Base-by-base conservation (phyloP, 2,329 filamentous ascomycete genomes). In the Hirsutella thompsonii region DNA sequence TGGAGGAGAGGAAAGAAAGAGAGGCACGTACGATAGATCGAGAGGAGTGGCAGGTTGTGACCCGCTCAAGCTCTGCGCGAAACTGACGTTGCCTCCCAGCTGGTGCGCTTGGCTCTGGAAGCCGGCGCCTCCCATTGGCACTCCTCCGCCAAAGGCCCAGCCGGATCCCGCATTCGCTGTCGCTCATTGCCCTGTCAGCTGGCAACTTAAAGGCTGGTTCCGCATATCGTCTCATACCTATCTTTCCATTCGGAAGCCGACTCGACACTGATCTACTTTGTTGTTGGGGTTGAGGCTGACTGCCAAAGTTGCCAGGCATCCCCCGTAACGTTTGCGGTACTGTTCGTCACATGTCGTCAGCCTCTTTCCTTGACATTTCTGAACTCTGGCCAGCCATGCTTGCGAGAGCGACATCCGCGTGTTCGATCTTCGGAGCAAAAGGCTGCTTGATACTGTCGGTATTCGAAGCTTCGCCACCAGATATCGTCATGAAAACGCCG, bases 161-260 rank as follows among this genome's bases (percentile, higher is more conserved):
- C 73, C 73, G 44, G 67, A 64, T 41, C 60, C 66, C 50, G 69
- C 75, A 52, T 65, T 70, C 50, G 61, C 69, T 67, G 59, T 52
- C n/a, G 34, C 39, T 44, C 35, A 10, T 14, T 6, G 9, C 32
- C n/a, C 32, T 16, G 32, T 34, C 13, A 34, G 32, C 32, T 20
- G 20, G 38, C 2, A 5, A 16, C 32, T 9, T 16, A 18, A 14
- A 8, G 9, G 32, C 6, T 28, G 20, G 16, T 37, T 18, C 18
- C 33, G 19, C n/a, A 4, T 32, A 26, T 37, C 20, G 16, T 9
- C 20, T 20, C 35, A 38, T 57, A 81, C 77, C 72, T 68, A 79
- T 61, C 60, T 81, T 81, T 42, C 76, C 76, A 51, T 77, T 79
- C 43, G 75, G 76, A 69, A 81, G 65, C 54, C 77, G 70, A 57